Percentiles rank a stretch among this genome's conserved stretches.
Evolutionary conservation across 441 rosid species (phyloP).

Genomic region (Erodium moschatum): DNA sequence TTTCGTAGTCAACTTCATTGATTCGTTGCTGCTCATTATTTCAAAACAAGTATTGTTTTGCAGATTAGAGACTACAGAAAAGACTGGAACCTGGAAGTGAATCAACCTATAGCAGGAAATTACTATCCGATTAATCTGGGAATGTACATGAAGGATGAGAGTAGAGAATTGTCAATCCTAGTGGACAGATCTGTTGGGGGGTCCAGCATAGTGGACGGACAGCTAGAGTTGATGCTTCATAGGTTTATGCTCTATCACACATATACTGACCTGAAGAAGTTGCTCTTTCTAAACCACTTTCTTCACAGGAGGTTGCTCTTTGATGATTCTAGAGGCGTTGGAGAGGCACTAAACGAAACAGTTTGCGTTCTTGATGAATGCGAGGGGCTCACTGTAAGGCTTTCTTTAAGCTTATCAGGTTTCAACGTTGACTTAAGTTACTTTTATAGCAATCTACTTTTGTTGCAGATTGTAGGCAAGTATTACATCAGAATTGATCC

Average conservation of each 20-base stretch:
- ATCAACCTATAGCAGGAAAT: conserved; percentile 91
- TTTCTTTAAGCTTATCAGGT: neutral
- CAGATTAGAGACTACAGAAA: conserved; percentile 90
- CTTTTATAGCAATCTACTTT: neutral
- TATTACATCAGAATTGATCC: conserved; percentile 58
- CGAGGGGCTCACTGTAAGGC: conserved; percentile 69
- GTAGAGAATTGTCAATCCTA: conserved; percentile 74
- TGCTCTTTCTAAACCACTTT: conserved; percentile 5
- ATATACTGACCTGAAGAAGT: neutral
- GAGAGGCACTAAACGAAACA: conserved; percentile 77
- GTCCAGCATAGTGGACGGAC: conserved; percentile 80
- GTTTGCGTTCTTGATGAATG: conserved; percentile 63
- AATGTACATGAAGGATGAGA: conserved; percentile 59
- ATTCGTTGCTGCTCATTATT: neutral
- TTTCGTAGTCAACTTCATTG: conserved; percentile 15
- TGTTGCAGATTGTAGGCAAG: conserved; percentile 46
- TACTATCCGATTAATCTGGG: conserved; percentile 95
- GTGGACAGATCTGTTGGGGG: conserved; percentile 92
- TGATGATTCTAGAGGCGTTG: conserved; percentile 94
- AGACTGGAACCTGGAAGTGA: conserved; percentile 91
- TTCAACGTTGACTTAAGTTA: neutral
- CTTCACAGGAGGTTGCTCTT: conserved; percentile 71
- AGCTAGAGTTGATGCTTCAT: conserved; percentile 93
- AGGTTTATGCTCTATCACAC: conserved; percentile 36
- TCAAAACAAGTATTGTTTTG: conserved; percentile 14